These are phyloP conservation scores for Lizanozyma gosingica DNA, from an alignment of 1,139 yeast species.

Conservation along the genomic window DNA sequence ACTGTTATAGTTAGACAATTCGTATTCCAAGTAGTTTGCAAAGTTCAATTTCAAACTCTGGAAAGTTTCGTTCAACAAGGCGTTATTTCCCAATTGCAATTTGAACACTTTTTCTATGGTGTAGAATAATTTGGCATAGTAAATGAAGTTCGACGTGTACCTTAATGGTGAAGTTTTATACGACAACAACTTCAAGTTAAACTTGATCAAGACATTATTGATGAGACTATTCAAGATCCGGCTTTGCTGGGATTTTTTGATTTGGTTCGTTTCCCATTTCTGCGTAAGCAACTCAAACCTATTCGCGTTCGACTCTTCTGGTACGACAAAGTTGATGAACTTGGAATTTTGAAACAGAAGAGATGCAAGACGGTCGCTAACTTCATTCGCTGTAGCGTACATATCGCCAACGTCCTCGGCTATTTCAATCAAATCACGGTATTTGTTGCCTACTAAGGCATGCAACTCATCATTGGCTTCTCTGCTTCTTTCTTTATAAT, in stretches of 20 bases:
- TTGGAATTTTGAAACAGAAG: neutral
- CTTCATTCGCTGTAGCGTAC: conserved; percentile 26
- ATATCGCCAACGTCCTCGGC: conserved; percentile 60
- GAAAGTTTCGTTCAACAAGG: conserved; percentile 13
- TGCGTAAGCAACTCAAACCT: neutral
- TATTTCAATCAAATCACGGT: conserved; percentile 57
- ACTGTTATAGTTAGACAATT: conserved; percentile 17
- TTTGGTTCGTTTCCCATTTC: neutral
- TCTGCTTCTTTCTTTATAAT: neutral
- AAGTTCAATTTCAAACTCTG: conserved; percentile 17
- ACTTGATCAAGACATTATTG: conserved; percentile 18
- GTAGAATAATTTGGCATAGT: conserved; percentile 27
- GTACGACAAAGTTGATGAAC: neutral
- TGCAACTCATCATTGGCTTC: conserved; percentile 36
- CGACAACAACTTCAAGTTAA: conserved; percentile 15
- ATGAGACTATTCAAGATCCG: conserved; percentile 21
- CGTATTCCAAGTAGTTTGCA: conserved; percentile 14
- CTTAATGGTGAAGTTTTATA: conserved; percentile 8
- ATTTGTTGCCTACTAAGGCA: conserved; percentile 52
- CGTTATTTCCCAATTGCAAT: conserved; percentile 12
- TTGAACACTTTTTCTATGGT: conserved; percentile 20
- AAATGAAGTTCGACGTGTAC: conserved; percentile 22
- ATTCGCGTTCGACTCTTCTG: neutral
- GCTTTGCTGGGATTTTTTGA: conserved; percentile 6
- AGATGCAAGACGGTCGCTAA: neutral